Evolutionary conservation across 306 rosid species (phyloP), one percentile per base, ranked within the genome.

Genomic region (Sophora flavescens): DNA sequence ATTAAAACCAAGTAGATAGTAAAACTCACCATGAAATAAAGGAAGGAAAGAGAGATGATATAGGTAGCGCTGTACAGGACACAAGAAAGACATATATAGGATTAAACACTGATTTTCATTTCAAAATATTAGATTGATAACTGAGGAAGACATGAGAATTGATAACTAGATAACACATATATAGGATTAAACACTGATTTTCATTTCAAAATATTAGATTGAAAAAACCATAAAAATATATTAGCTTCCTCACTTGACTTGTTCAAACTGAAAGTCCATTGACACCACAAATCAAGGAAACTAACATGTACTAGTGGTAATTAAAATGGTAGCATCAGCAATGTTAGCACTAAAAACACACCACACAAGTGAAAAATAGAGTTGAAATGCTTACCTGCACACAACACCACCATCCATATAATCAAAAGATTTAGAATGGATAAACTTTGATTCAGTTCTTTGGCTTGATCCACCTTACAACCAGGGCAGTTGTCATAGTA

Each of bases 401-500:
- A 32, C 22, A 92, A 83, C 0, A 92, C 96, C 8, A 89, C 36
- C 42, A 85, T 28, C 91, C 93, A 86, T 2, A 86, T 62, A 13
- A 47, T 59, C 11, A 72, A 0, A 28, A 92, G 85, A 74, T 84
- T 78, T 12, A 73, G 53, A 51, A 88, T 0, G 17, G 97, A 91
- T 2, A 83, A 57, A 2, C 89, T 77, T 14, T 38, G 22, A 5
- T 74, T 82, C 69, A 51, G 9, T 8, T 81, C 87, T 50, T 86
- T 89, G 16, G 66, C 51, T 63, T 62, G 82, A 4, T 92, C 91
- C 33, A 87, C 85, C 64, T 85, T 86, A 64, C 97, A 92, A 39
- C 97, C 97, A 1, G 95, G 96, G 66, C 97, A 92, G 22, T 84
- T 44, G 12, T 86, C 78, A 72, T 82, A 9, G 81, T 89, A 80